A percentile compares a stretch with the other conserved stretches of the same genome.
Conservation (phyloP, 2,329 filamentous ascomycete genomes). For the Fusarium albosuccineum region DNA sequence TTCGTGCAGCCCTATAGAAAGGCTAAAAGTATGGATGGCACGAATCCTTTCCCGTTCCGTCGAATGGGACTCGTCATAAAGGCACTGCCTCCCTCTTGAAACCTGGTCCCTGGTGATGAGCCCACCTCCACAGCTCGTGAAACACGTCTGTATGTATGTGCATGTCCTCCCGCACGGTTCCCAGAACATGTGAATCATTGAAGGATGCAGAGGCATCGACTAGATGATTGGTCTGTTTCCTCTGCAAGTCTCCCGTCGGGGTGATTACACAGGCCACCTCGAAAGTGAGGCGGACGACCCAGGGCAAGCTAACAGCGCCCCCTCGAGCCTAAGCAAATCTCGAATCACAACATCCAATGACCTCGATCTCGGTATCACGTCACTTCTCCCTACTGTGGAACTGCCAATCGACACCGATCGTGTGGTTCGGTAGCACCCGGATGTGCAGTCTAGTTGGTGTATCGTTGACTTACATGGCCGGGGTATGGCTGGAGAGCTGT, state of each 20-base stretch:
- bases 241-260: background rate
- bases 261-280: background rate
- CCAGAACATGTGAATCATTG: constrained; percentile 12
- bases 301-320: constrained; percentile 7
- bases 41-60: too few species aligned
- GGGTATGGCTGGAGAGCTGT: constrained; percentile 1
- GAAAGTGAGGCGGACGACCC: constrained; percentile 36
- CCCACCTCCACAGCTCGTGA: constrained; percentile 17
- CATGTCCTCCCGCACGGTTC: constrained; percentile 7
- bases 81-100: background rate
- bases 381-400: background rate
- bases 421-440: constrained; percentile 5
- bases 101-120: constrained; percentile 18
- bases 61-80: constrained; percentile 13
- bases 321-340: background rate
- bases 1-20: background rate
- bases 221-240: constrained; percentile 14
- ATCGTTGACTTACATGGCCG: background rate
- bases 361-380: background rate
- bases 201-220: background rate
- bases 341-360: constrained; percentile 14
- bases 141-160: constrained; percentile 11
- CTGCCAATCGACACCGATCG: background rate
- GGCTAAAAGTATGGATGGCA: background rate
- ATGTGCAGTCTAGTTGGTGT: background rate